Evolutionary conservation across 1,284 basidiomycete genomes (phyloP), one percentile per base, ranked within the genome.

Genomic region (Pseudomicrostroma phylloplanum): DNA sequence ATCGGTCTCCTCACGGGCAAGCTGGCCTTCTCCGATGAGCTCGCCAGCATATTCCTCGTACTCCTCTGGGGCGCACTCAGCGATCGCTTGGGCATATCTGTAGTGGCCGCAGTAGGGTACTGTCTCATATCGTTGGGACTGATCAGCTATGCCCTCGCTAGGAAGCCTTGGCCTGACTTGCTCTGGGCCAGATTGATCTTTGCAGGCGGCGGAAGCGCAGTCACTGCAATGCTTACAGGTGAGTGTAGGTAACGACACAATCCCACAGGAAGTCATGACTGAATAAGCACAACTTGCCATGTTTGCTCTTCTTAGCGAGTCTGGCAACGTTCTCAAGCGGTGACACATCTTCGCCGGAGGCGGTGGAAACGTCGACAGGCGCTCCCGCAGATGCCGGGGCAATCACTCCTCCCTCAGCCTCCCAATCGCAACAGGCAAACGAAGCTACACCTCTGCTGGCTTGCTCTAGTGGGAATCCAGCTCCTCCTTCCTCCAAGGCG

Each of bases 1-100:
- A 60, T 66, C n/a, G 71, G 71, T 39, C 65, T 67, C 23, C 65
- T 73, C 42, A 71, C 70, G 25, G 71, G 71, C 55, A 70, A 70
- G 6, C 64, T 73, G 26, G 66, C 70, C 56, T 71, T 73, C 43
- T 67, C 65, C 42, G 71, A 73, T 57, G 71, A 73, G 57, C 66
- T 70, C 6, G 64, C 70, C n/a, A 70, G 68, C 25, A 64, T 67
- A 1, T 57, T 68, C 30, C 59, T 58, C 13, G 69, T 67, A 9
- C 65, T 71, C 15, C 49, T 73, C 25, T 73, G 71, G 71, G 71
- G 71, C 6, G 66, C 69, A 1, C 55, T 65, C 0, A 67, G 67
- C 7, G 71, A 73, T 60, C 56, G 72, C 17, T 17, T 60, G 19
- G 69, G 69, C 2, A 59, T 66, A 6, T 59, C 60, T 23, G 43